Evolutionary conservation across 352 stramenopile genomes (phyloP).

Genomic region (Phytopythium sindhum): DNA sequence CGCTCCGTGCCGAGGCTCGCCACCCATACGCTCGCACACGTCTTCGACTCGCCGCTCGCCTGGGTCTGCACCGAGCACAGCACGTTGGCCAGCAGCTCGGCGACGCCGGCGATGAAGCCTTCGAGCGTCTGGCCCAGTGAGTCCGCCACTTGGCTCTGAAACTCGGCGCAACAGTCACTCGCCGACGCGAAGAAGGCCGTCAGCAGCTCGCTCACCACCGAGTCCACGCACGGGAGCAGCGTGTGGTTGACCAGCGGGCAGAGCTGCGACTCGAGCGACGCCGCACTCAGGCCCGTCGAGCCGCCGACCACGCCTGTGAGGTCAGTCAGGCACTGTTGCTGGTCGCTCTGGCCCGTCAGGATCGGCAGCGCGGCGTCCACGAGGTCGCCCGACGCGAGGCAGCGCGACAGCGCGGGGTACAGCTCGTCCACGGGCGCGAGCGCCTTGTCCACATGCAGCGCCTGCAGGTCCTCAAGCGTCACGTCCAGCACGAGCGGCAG

Average conservation of each 20-base stretch:
- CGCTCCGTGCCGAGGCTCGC: constrained; percentile 11
- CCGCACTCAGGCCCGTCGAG: constrained; percentile 5
- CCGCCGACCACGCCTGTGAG: constrained; percentile 8
- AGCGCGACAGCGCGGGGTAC: constrained; percentile 35
- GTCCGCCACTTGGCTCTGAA: constrained; percentile 21
- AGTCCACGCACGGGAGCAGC: constrained; percentile 30
- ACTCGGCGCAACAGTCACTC: constrained; percentile 29
- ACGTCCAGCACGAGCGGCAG: constrained; percentile 23
- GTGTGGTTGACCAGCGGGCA: constrained; percentile 32
- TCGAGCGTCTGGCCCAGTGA: constrained; percentile 23
- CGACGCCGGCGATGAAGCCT: constrained; percentile 11
- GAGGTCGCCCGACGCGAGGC: constrained; percentile 26
- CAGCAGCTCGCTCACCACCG: constrained; percentile 22
- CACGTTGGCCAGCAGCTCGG: constrained; percentile 24
- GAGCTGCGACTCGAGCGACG: constrained; percentile 15
- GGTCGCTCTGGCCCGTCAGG: constrained; percentile 15
- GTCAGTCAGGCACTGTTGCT: constrained; percentile 22
- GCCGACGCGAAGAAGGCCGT: constrained; percentile 21
- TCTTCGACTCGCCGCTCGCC: constrained; percentile 12
- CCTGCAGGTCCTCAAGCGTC: constrained; percentile 12
- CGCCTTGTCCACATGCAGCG: constrained; percentile 24
- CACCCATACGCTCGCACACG: constrained; percentile 20
- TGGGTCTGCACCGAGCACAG: constrained; percentile 20
- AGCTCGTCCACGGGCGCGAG: constrained; percentile 27
- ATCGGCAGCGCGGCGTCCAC: constrained; percentile 20